Base-by-base conservation (phyloP, 108 stramenopile species). In the Conticribra guillardii region DNA sequence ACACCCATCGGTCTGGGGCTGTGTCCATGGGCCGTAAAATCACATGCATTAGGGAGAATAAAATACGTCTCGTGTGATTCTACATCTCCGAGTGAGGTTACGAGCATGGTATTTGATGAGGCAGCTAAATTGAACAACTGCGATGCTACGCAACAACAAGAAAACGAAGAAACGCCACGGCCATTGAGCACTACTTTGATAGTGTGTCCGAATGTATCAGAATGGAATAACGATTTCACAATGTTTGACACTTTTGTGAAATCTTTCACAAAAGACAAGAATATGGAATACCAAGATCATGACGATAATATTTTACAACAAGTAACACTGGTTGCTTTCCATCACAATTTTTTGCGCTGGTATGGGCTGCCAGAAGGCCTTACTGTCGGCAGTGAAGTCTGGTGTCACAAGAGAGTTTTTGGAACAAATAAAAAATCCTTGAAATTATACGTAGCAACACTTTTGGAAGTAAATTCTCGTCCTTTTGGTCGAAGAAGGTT, bases 321-420 rank as follows among this genome's bases (percentile, higher is more conserved):
- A 0, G 74, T 79, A 16, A 79, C 81, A 44, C 46, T 84, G 52
- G 84, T 84, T 31, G 54, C 81, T 26, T 84, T 84, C 50, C 84
- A 84, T 48, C 84, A 76, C 29, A 59, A 79, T 9, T 84, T 84
- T 58, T 15, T 63, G 17, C 72, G 77, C 50, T 84, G 84, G 84
- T 55, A 53, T 45, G 77, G 50, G 3, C 66, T 84, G 21, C 84
- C 84, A 14, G 41, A 60, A 3, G 37, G 41, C 4, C 44, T 82
- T n/a, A n/a, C 11, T 17, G 48, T 66, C 11, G 84, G 81, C 11
- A 78, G 73, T 48, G 29, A 21, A 0, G 49, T 76, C 1, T 62
- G 64, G n/a, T 64, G 57, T 16, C 69, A 81, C 52, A 63, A 26
- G 27, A 68, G 69, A 21, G 47, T 28, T 14, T 16, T 69, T 0